Base-by-base conservation (phyloP, 139 green algal genomes). In the Spirogloea muscicola region DNA sequence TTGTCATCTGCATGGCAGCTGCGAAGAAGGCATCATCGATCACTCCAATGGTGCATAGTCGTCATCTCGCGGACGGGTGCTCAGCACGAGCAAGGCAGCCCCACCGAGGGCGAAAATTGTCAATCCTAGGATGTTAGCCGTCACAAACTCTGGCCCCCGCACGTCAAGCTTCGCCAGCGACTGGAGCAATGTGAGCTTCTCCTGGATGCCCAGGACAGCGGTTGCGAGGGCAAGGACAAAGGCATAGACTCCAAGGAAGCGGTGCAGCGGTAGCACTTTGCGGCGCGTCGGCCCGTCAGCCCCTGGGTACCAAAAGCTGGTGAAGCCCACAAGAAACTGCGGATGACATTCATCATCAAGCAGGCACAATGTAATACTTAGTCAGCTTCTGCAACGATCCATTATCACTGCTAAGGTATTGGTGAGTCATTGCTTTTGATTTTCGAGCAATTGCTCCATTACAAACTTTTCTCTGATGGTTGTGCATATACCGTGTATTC, bases 151-250 rank as follows among this genome's bases (percentile, higher is more conserved):
- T 18, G 6, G 21, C 13, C 21, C 27, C 5, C 6, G 31, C 7
- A 9, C n/a, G 41, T 37, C 58, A 3, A 78, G 5, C 3, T 21
- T 33, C 5, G 6, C 25, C 2, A 58, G 25, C 31, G 55, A 58
- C 49, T 76, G 21, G 9, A 79, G 44, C 27, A 82, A 82, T 39
- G 75, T 72, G n/a, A 82, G 25, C 34, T 82, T 82, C 43, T 82
- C 75, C 13, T 73, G 51, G 13, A 79, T 59, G 2, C 75, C 75
- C 36, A 62, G 52, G 1, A 29, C 37, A 13, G 75, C 75, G 1
- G 75, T 80, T 4, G 68, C 59, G 2, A 82, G 67, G 5, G 67
- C 67, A 10, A 82, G 43, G 33, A 71, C 48, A 29, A 65, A 82
- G 25, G 79, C 4, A 21, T 72, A 79, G 38, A 78, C 25, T 10